These are phyloP conservation scores for Daucus carota DNA, from an alignment of 129 eudicot genomes.

Conservation along the genomic window DNA sequence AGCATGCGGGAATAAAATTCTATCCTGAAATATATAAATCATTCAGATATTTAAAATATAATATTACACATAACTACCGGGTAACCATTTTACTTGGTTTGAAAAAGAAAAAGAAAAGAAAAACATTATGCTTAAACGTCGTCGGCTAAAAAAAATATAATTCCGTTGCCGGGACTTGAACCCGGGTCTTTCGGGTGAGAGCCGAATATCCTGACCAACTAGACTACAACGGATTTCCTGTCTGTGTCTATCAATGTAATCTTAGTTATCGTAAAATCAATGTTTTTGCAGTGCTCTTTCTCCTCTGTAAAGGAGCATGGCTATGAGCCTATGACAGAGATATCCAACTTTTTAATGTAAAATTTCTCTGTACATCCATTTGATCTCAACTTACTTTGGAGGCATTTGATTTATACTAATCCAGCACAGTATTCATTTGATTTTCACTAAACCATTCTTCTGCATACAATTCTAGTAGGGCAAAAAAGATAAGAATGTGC, in stretches of 20 bases:
- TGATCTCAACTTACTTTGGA: background rate
- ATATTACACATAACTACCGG: too few species aligned
- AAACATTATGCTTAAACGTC: too few species aligned
- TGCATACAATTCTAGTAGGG: background rate
- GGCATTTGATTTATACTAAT: background rate
- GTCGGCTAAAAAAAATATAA: background rate
- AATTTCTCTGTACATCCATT: background rate
- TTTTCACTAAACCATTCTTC: background rate
- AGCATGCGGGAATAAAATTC: too few species aligned
- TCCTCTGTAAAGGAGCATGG: too few species aligned
- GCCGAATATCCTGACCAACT: conserved; percentile 98
- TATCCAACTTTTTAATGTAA: background rate
- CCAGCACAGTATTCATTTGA: background rate
- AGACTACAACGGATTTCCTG: conserved; percentile 81
- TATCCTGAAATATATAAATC: too few species aligned
- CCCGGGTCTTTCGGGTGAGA: conserved; percentile 99
- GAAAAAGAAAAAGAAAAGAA: too few species aligned
- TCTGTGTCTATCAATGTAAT: too few species aligned
- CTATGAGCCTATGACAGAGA: too few species aligned
- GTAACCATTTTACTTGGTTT: too few species aligned
- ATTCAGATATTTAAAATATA: too few species aligned
- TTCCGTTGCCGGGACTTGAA: conserved; percentile 99
- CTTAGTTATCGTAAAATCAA: too few species aligned
- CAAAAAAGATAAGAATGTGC: background rate
- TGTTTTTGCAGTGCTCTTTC: background rate